phyloP scores from a whole-genome alignment of 768 basidiomycete genomes.

The Trichaptum fuscoviolaceum region DNA sequence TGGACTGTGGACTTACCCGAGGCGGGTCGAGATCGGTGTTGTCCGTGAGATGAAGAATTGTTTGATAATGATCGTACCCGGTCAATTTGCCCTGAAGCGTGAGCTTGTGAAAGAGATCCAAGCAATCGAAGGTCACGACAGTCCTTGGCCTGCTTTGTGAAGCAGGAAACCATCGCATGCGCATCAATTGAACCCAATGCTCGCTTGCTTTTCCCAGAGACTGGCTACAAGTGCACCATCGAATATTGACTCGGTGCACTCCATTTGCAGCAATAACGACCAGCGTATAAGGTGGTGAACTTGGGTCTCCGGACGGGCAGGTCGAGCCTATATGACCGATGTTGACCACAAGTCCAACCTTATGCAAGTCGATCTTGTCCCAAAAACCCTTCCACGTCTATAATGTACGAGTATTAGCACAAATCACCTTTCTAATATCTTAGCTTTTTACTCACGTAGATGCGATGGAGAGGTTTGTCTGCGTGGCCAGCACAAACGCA shows the following conservation, averaged over 20 bases:
- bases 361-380: neutral
- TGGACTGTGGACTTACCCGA: constrained; percentile 9
- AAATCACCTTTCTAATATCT: too few relatives aligned
- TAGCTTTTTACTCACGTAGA: too few relatives aligned
- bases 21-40: constrained; percentile 21
- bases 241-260: constrained; percentile 23
- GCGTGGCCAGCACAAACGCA: too few relatives aligned
- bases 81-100: constrained; percentile 28
- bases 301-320: neutral
- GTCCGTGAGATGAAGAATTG: constrained; percentile 21
- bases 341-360: neutral
- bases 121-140: constrained; percentile 9
- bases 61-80: constrained; percentile 27
- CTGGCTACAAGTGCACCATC: constrained; percentile 26
- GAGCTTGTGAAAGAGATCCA: constrained; percentile 28
- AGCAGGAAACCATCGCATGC: constrained; percentile 25
- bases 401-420: neutral
- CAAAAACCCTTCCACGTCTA: neutral
- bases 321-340: neutral
- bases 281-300: neutral
- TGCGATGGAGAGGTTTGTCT: too few relatives aligned
- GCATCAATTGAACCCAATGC: constrained; percentile 9
- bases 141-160: constrained; percentile 11
- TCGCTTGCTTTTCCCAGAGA: constrained; percentile 19
- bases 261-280: constrained; percentile 19